phyloP scores from a whole-genome alignment of 305 asterid species.

The Lippia alba region DNA sequence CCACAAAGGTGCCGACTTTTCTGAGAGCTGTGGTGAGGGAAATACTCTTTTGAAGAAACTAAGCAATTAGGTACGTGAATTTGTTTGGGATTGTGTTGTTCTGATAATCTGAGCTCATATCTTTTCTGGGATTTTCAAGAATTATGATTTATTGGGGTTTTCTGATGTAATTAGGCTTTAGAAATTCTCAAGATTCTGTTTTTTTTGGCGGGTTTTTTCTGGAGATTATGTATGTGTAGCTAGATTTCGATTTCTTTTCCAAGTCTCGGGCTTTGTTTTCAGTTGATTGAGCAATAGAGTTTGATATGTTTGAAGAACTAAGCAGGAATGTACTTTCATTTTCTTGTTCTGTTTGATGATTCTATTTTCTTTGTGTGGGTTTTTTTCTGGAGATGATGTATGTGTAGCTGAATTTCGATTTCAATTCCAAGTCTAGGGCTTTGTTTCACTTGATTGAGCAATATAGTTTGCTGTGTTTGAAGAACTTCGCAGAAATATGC shows the following conservation, averaged over 20 bases:
- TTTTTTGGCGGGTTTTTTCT: background rate
- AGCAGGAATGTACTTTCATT: too few species aligned
- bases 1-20: background rate
- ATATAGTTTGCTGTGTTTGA: background rate
- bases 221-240: background rate
- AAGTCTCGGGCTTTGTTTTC: too few species aligned
- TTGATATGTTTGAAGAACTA: too few species aligned
- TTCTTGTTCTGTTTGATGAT: too few species aligned
- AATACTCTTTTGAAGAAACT: background rate
- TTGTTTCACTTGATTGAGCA: slow-evolving; percentile 17
- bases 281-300: too few species aligned
- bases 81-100: background rate
- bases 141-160: slow-evolving; percentile 2
- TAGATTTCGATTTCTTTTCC: background rate
- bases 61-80: slow-evolving; percentile 25
- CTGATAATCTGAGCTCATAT: slow-evolving; percentile 5
- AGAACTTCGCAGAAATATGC: too few species aligned
- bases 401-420: too few species aligned
- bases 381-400: too few species aligned
- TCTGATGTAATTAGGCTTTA: background rate
- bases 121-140: slow-evolving; percentile 27
- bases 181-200: slow-evolving; percentile 7
- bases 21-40: slow-evolving; percentile 7
- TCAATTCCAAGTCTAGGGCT: background rate
- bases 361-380: too few species aligned